Percentiles rank a stretch among this genome's conserved stretches.
These are phyloP conservation scores for Vigna mungo DNA, from an alignment of 306 rosid species.

Conservation along the genomic window DNA sequence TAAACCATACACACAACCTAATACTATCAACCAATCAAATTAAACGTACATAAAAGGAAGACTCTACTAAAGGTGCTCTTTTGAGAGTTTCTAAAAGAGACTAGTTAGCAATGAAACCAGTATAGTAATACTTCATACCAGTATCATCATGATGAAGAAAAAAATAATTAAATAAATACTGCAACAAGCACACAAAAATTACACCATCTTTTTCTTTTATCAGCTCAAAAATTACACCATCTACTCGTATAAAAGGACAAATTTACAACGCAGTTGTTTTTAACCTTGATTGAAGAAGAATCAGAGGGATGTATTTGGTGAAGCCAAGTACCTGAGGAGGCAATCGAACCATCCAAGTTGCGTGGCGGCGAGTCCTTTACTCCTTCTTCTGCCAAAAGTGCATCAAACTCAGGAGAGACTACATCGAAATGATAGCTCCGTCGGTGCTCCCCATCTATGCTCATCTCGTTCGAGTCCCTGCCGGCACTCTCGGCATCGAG, in stretches of 20 bases:
- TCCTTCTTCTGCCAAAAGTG: conserved; percentile 67
- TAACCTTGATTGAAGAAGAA: conserved; percentile 53
- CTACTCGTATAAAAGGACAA: background rate
- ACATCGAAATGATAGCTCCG: conserved; percentile 59
- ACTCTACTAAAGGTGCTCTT: no score
- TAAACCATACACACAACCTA: conserved; percentile 31
- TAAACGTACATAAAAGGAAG: background rate
- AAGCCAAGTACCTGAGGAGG: background rate
- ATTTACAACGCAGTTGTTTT: background rate
- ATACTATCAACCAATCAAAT: background rate
- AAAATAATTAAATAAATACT: background rate
- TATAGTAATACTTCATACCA: no score
- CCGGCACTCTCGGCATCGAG: conserved; percentile 45
- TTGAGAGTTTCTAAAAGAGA: no score
- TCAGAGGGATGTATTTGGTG: conserved; percentile 11
- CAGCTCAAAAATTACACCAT: no score
- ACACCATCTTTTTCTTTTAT: background rate
- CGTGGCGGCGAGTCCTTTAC: conserved; percentile 40
- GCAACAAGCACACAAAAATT: background rate
- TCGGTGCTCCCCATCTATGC: conserved; percentile 66
- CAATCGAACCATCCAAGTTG: conserved; percentile 28
- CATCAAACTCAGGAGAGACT: conserved; percentile 67
- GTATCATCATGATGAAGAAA: no score
- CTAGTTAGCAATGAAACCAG: no score
- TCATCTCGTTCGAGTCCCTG: conserved; percentile 78